These are phyloP conservation scores for Gonium pectorale DNA, from an alignment of 139 green algal species.

Conservation along the genomic window DNA sequence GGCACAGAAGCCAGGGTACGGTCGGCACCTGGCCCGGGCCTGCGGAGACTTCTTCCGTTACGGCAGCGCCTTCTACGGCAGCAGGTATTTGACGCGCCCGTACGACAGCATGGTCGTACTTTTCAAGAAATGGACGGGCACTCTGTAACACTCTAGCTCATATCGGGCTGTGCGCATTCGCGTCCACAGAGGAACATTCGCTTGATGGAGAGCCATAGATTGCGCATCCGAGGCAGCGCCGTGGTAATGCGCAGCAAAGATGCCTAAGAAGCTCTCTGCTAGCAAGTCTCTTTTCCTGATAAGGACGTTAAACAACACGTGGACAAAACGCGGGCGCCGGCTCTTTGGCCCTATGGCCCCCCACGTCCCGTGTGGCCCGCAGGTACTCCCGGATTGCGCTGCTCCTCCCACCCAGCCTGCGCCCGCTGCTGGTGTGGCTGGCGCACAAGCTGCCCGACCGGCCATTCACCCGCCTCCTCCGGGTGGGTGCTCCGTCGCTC, in stretches of 20 bases:
- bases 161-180: neutral
- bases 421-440: constrained; percentile 10
- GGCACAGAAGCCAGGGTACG: neutral
- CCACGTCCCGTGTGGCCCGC: neutral
- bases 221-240: no score
- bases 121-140: no score
- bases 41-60: constrained; percentile 25
- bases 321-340: no score
- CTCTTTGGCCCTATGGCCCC: no score
- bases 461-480: constrained; percentile 13
- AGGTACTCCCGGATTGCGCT: constrained; percentile 26
- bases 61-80: neutral
- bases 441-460: constrained; percentile 43
- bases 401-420: constrained; percentile 43
- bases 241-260: no score
- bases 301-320: no score
- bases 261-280: neutral
- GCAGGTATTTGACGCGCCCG: neutral
- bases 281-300: no score
- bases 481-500: constrained; percentile 3
- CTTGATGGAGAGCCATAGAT: no score
- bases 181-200: no score
- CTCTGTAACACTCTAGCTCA: neutral
- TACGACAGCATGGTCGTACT: neutral
- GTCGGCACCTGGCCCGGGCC: neutral